Base-by-base conservation (phyloP, 176 grass and related monocot species). In the Guadua angustifolia region DNA sequence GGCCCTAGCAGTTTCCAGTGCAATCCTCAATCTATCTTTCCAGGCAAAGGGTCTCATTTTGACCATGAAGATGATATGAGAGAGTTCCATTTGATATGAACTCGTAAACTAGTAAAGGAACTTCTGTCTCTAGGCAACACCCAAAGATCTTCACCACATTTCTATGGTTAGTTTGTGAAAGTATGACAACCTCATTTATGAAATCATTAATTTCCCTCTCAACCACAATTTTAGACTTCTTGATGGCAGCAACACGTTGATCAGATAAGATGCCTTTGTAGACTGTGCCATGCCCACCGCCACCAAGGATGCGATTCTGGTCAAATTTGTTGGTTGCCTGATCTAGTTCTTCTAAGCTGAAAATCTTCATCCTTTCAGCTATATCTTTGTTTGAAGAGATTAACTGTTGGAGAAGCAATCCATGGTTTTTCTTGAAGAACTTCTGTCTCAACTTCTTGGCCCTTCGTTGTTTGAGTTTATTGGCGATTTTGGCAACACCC, bases 141-240 rank as follows among this genome's bases (percentile, higher is more conserved):
- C 89, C 89, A 9, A 79, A 91, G n/a, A 91, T 74, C 16, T 84
- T 82, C 18, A 91, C 89, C 67, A 88, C 80, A 18, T 92, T 88
- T 42, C 90, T 85, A 12, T 88, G 86, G 55, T 82, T 88, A 39
- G 60, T 92, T 13, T 92, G 90, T 22, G 90, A 88, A 68, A 92
- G 90, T 81, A 92, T 92, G 8, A 85, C 90, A 4, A 88, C 86
- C 64, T 92, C 90, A 50, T 92, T 92, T 66, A 92, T 82, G 71
- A 92, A 92, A 6, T 92, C 56, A 47, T 89, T 32, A 35, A 77
- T 92, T 79, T 92, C 90, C 19, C 44, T 83, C 63, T 89, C 79
- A 71, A 89, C 74, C 1, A 71, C 25, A 45, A 89, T 89, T 47
- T 88, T 89, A 7, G 90, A 86, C 44, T 83, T 89, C 39, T 92